Percentiles rank a stretch among this genome's conserved stretches.
Conservation (phyloP, 345 rosid genomes). For the Acer negundo region DNA sequence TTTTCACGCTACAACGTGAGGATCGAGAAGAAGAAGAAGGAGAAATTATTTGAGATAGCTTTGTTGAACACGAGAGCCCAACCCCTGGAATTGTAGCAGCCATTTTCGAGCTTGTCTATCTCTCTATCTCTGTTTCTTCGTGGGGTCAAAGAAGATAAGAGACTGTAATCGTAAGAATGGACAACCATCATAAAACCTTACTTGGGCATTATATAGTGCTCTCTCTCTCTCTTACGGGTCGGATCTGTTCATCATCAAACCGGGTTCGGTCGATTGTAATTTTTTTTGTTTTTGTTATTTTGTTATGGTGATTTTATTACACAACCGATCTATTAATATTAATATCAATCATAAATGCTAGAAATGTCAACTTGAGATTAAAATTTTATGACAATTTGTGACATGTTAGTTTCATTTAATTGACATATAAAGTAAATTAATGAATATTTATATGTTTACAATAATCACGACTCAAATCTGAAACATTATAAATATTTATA, state of each 20-base stretch:
- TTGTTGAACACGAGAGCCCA: conserved; percentile 49
- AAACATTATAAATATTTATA: no score
- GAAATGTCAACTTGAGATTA: no score
- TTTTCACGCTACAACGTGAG: conserved; percentile 45
- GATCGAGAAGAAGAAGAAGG: conserved; percentile 29
- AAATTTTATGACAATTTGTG: no score
- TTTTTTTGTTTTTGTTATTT: no score
- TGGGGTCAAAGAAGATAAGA: conserved; percentile 22
- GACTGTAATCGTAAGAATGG: conserved; percentile 5
- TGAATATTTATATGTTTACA: no score
- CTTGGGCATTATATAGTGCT: background rate
- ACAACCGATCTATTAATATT: no score
- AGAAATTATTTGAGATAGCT: conserved; percentile 26
- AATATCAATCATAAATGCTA: no score
- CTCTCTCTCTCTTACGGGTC: background rate
- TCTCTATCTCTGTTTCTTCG: conserved; percentile 6
- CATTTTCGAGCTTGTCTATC: conserved; percentile 22
- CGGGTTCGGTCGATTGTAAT: background rate
- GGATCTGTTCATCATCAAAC: background rate
- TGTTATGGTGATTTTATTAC: no score
- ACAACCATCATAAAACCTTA: background rate
- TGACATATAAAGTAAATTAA: no score
- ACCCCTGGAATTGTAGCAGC: conserved; percentile 54
- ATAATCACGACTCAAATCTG: no score
- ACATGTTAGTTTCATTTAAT: no score